phyloP scores from a whole-genome alignment of 75 land plant species.

The Selaginella moellendorffii region DNA sequence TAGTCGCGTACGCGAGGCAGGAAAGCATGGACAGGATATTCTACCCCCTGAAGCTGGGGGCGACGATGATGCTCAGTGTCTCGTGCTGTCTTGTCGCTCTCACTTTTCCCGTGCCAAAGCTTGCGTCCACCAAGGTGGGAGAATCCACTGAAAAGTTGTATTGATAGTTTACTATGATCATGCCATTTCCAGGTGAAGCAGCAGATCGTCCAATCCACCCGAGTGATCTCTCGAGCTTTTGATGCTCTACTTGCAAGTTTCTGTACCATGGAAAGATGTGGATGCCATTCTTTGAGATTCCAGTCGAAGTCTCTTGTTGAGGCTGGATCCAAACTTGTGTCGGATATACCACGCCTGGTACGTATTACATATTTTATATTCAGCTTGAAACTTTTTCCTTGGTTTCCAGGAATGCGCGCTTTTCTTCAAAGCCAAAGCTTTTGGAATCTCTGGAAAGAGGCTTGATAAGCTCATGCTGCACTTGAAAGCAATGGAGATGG shows the following conservation, averaged over 20 bases:
- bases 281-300: background rate
- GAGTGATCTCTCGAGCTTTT: background rate
- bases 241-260: background rate
- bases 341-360: no score
- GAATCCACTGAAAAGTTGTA: background rate
- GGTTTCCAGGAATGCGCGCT: no score
- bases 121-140: constrained; percentile 40
- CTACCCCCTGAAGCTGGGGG: constrained; percentile 42
- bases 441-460: no score
- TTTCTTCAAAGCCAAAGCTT: no score
- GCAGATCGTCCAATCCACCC: background rate
- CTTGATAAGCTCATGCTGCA: background rate
- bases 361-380: no score
- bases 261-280: background rate
- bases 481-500: background rate
- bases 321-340: no score
- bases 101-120: constrained; percentile 39
- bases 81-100: constrained; percentile 42
- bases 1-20: constrained; percentile 18
- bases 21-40: constrained; percentile 15
- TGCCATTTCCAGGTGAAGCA: background rate
- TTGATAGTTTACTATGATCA: background rate
- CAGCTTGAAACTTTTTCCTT: no score
- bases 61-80: constrained; percentile 41
- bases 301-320: background rate